Evolutionary conservation across 1,284 basidiomycete species (phyloP).

Genomic region (Trichosporon asahii): DNA sequence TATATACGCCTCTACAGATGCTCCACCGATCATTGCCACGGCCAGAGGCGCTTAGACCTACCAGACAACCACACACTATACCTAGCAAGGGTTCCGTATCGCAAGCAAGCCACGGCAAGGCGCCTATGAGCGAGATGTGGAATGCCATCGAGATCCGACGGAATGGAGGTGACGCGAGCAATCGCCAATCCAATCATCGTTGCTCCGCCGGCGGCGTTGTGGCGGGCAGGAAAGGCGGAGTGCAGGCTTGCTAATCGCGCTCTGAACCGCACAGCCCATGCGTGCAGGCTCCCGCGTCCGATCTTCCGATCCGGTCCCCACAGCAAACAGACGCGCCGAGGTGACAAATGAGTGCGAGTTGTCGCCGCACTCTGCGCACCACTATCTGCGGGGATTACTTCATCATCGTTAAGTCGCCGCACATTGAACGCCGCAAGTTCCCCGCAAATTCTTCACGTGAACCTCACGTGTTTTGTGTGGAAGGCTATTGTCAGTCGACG

Average conservation of each 20-base stretch:
- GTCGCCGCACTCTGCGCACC: background rate
- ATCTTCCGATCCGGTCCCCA: background rate
- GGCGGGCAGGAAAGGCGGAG: background rate
- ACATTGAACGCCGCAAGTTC: background rate
- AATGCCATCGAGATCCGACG: background rate
- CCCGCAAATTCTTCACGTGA: too few relatives aligned
- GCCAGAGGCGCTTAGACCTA: too few relatives aligned
- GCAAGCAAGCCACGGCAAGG: too few relatives aligned
- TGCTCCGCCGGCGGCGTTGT: background rate
- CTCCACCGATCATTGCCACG: too few relatives aligned
- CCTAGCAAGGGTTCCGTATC: too few relatives aligned
- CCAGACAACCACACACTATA: too few relatives aligned
- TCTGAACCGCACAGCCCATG: background rate
- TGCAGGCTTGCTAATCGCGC: background rate
- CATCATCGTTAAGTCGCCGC: background rate
- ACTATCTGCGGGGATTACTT: background rate
- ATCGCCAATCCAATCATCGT: background rate
- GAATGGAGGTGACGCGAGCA: background rate
- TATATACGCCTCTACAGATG: too few relatives aligned
- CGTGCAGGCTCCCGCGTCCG: background rate
- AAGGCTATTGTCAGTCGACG: background rate
- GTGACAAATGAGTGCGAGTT: background rate
- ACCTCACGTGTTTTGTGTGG: too few relatives aligned
- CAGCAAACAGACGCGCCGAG: background rate
- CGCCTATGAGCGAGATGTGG: too few relatives aligned